phyloP scores from a whole-genome alignment of 1,284 basidiomycete species.

The Ustilago trichophora region DNA sequence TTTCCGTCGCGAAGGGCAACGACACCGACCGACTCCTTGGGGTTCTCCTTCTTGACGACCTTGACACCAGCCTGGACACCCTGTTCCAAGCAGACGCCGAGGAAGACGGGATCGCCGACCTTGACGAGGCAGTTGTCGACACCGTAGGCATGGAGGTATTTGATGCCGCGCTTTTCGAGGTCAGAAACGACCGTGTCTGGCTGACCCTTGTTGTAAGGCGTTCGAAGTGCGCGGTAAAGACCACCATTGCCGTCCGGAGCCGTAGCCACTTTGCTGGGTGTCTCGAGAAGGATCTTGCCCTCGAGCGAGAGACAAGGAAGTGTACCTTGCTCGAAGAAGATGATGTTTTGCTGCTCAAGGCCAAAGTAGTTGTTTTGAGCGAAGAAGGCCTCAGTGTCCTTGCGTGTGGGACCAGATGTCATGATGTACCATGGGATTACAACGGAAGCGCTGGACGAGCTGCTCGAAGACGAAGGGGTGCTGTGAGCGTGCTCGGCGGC shows the following conservation, averaged over 20 bases:
- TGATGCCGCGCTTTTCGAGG: slow-evolving; percentile 78
- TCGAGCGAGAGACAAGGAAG: slow-evolving; percentile 93
- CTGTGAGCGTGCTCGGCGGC: slow-evolving; percentile 71
- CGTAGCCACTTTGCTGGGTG: slow-evolving; percentile 80
- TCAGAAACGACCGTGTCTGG: slow-evolving; percentile 81
- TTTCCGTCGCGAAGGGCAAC: slow-evolving; percentile 83
- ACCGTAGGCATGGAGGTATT: slow-evolving; percentile 93
- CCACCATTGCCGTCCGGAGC: slow-evolving; percentile 99
- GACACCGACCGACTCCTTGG: slow-evolving; percentile 93
- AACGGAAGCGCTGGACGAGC: too few relatives aligned
- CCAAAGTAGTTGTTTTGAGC: slow-evolving; percentile 83
- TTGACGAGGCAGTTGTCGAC: slow-evolving; percentile 99
- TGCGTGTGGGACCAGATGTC: slow-evolving; percentile 94
- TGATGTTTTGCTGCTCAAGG: slow-evolving; percentile 79
- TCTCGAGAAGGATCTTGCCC: slow-evolving; percentile 90
- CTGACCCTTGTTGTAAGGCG: slow-evolving; percentile 72
- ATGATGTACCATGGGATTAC: slow-evolving; percentile 97
- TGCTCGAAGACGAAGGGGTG: too few relatives aligned
- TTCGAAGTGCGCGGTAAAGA: slow-evolving; percentile 88
- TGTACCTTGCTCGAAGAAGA: slow-evolving; percentile 99
- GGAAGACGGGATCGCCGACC: slow-evolving; percentile 94
- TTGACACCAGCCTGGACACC: slow-evolving; percentile 91
- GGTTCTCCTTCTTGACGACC: slow-evolving; percentile 87
- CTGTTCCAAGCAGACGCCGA: slow-evolving; percentile 89
- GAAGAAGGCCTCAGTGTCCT: slow-evolving; percentile 88